phyloP scores from a whole-genome alignment of 305 asterid species.

The Rubia occidens region DNA sequence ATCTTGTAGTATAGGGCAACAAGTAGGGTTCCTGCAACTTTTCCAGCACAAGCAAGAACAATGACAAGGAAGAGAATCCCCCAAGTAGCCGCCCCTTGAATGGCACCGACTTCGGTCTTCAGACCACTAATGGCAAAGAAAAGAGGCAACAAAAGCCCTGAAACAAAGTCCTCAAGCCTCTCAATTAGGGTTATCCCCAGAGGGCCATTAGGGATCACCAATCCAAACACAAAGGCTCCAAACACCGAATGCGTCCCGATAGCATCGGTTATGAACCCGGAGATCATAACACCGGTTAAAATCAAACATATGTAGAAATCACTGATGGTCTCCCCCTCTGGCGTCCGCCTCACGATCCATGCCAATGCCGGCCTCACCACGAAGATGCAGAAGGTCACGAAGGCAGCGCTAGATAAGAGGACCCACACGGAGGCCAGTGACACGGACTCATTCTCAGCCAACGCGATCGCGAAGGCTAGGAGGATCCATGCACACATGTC shows the following conservation, averaged over 20 bases:
- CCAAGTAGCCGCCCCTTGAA: constrained; percentile 54
- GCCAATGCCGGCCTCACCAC: constrained; percentile 42
- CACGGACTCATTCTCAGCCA: constrained; percentile 55
- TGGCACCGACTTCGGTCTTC: constrained; percentile 45
- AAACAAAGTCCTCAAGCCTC: constrained; percentile 68
- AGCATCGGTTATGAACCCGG: constrained; percentile 75
- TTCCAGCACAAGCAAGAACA: constrained; percentile 68
- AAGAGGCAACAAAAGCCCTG: constrained; percentile 67
- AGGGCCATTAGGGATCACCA: constrained; percentile 72
- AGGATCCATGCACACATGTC: constrained; percentile 84
- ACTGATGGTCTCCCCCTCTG: constrained; percentile 65
- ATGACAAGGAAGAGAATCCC: constrained; percentile 37
- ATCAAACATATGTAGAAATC: constrained; percentile 61
- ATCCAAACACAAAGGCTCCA: constrained; percentile 78
- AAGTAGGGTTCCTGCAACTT: constrained; percentile 64
- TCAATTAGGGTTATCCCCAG: constrained; percentile 65
- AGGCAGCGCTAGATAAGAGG: constrained; percentile 42
- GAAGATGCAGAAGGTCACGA: constrained; percentile 44
- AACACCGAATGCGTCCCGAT: constrained; percentile 82
- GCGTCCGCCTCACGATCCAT: constrained; percentile 43
- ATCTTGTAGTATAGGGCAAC: constrained; percentile 58
- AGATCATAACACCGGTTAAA: constrained; percentile 71
- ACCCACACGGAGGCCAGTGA: constrained; percentile 67
- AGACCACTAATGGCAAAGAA: constrained; percentile 84
- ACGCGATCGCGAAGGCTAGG: constrained; percentile 60